Base-by-base conservation (phyloP, 345 rosid genomes). In the Firmiana major region DNA sequence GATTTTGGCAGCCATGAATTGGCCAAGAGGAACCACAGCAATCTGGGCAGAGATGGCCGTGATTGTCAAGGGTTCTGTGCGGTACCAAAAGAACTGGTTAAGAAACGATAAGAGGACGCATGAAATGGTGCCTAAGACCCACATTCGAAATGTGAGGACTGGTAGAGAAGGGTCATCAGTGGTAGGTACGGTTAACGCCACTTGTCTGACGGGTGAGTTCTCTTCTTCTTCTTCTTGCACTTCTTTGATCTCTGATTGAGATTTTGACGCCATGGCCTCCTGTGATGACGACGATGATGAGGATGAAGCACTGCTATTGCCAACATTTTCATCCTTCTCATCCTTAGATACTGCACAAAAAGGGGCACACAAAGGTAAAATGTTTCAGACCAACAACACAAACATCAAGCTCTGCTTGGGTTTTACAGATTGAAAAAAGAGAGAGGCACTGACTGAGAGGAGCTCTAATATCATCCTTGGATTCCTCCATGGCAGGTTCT, bases 21-120 rank as follows among this genome's bases (percentile, higher is more conserved):
- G 92, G 12, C 99, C 99, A 0, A 93, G 91, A 58, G 98, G 99
- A 3, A 96, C 94, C 65, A 96, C 98, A 0, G 97, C 97, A 51
- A 96, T 91, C 81, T 96, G 99, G 4, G 98, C 98, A 10, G 99
- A 96, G 81, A 96, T 91, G 48, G 99, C 94, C 9, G 97, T 88
- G 91, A 96, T 96, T 1, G 99, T 54, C 34, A 96, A 80, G 26
- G 99, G 99, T 75, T 96, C 99, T 12, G 92, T 93, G 26, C 99
- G 83, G 83, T 96, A 96, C 97, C 97, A 91, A 57, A 96, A 96
- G 88, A 96, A 93, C 83, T 93, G 98, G 81, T 96, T 96, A 26
- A 96, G 92, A 78, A 96, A 93, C 0, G 99, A 96, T 42, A 96
- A 54, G 6, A 96, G 78, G 62, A 86, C 81, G 46, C 99, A 93